Evolutionary conservation across 805 yeast species (phyloP), one percentile per base, ranked within the genome.

Genomic region (Saccharomycopsis babjevae): DNA sequence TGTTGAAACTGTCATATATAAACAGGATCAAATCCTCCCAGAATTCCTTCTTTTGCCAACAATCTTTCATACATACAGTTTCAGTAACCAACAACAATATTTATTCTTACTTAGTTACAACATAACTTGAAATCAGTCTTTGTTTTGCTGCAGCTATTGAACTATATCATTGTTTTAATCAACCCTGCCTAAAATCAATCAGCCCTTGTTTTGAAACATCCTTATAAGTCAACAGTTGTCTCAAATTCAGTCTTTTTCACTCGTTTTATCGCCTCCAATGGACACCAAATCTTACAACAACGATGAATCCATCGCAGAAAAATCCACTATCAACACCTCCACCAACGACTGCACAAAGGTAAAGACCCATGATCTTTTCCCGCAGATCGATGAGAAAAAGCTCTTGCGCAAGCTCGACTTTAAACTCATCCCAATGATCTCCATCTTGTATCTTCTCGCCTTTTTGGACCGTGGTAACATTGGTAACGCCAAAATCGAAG

Each of bases 401-500:
- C 42, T 65, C 20, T 36, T 69, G 32, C 69, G 80, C 59, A 80
- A 76, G 62, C 69, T 76, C 18, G 84, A 80, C 63, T 34, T 71
- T 20, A 66, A 79, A 56, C 68, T 80, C 54, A 70, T 79, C 60
- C 80, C 82, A 6, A 43, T 77, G 74, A 66, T 79, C 54, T 76
- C 79, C 32, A 68, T 74, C 36, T 72, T 81, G 39, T 80, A 80
- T 63, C 74, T 81, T 63, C 69, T 80, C 59, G 77, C 80, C 57
- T 81, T 76, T 65, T 70, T 81, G 57, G 84, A 81, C 68, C 67
- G 84, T 58, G 77, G 79, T 64, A 81, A 80, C 65, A 78, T 81
- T 64, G 84, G 84, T 13, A 76, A 79, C 66, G 84, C 84, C 1
- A 73, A 81, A 61, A 72, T 79, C 46, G 84, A 81, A 50, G 83